phyloP scores from a whole-genome alignment of 73 alveolate species.

The Tetrahymena thermophila region DNA sequence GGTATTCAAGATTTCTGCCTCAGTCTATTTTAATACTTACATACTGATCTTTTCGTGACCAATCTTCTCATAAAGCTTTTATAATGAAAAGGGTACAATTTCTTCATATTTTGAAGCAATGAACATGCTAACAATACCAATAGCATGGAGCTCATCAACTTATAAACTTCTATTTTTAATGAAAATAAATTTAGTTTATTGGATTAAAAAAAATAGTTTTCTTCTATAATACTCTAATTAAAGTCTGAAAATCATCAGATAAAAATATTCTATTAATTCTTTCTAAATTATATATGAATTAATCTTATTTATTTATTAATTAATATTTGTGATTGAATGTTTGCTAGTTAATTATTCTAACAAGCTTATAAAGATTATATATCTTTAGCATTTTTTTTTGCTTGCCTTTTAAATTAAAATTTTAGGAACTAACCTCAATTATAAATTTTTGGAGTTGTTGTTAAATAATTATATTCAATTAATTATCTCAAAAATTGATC shows the following conservation, averaged over 20 bases:
- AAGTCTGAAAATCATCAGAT: background rate
- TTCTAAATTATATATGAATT: too few species aligned
- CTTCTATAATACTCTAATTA: background rate
- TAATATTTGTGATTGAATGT: too few species aligned
- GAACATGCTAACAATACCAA: constrained; percentile 85
- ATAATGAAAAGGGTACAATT: constrained; percentile 74
- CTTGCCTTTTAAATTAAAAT: too few species aligned
- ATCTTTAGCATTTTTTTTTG: too few species aligned
- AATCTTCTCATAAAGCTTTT: constrained; percentile 75
- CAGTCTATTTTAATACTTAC: constrained; percentile 59
- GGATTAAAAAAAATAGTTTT: background rate
- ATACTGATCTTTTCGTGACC: constrained; percentile 74
- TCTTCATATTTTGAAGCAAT: constrained; percentile 87
- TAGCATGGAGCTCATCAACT: constrained; percentile 69
- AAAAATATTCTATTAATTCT: too few species aligned
- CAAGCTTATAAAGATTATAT: too few species aligned
- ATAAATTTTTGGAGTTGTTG: too few species aligned
- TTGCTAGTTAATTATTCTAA: too few species aligned
- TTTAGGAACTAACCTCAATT: too few species aligned
- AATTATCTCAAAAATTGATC: too few species aligned
- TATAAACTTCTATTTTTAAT: background rate
- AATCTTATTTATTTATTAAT: too few species aligned
- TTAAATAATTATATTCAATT: too few species aligned
- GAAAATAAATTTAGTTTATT: background rate
- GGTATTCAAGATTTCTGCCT: constrained; percentile 65